phyloP scores from a whole-genome alignment of 2,329 filamentous ascomycete genomes.

The Diaporthe eres region DNA sequence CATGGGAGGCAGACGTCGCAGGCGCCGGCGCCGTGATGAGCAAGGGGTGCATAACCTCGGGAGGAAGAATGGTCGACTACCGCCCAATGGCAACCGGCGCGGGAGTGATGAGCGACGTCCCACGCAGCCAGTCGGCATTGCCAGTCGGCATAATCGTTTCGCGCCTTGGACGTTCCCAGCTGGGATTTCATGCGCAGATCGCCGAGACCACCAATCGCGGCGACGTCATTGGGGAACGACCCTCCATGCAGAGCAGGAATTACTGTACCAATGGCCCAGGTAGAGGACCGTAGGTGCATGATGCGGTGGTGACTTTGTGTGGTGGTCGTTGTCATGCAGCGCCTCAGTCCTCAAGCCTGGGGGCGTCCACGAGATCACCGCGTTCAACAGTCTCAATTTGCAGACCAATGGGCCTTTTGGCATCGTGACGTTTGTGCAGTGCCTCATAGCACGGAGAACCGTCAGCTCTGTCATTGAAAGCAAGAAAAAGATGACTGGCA shows the following conservation, averaged over 20 bases:
- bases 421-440: background rate
- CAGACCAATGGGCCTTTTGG: background rate
- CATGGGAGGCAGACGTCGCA: background rate
- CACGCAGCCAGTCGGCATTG: constrained; percentile 1
- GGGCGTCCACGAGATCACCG: background rate
- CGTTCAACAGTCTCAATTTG: background rate
- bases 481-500: too few relatives aligned
- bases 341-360: background rate
- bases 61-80: background rate
- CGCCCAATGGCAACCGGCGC: background rate
- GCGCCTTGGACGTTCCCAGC: background rate
- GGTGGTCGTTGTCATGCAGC: background rate
- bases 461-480: too few relatives aligned
- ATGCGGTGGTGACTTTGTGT: background rate
- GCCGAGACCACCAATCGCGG: constrained; percentile 1
- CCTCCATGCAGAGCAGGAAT: background rate
- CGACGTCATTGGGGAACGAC: constrained; percentile 6
- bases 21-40: background rate
- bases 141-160: constrained; percentile 22
- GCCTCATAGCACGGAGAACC: too few relatives aligned
- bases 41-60: constrained; percentile 20
- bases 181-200: constrained; percentile 18
- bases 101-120: background rate
- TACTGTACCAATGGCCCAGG: too few relatives aligned
- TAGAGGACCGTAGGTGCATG: background rate